Base-by-base conservation (phyloP, 1,139 yeast species). In the Pichia inconspicua region DNA sequence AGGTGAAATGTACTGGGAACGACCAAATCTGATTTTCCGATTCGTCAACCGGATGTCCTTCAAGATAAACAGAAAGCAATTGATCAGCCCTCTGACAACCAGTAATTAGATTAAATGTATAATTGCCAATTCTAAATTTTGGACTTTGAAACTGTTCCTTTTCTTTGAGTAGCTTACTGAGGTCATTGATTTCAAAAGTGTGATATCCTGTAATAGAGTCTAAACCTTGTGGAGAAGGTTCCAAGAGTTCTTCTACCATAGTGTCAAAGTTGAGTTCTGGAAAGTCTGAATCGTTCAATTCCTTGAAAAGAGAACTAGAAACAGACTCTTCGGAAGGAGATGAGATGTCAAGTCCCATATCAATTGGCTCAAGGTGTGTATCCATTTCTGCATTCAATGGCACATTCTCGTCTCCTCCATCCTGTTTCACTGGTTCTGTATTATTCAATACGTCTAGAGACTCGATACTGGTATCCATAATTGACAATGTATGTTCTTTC, bases 1-100 rank as follows among this genome's bases (percentile, higher is more conserved):
- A 74, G 3, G 88, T 88, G 67, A 92, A 92, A 62, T 89, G 96
- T 2, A 95, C 95, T 67, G 97, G 90, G 19, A 81, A 83, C 52
- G 82, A 80, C 96, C 97, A 89, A 48, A 74, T 70, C n/a, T 46
- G 38, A 19, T 31, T 41, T 25, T 46, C 42, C 15, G 27, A 28
- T 27, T 55, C 55, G 15, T 58, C 57, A 17, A 65, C 59, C 4
- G 82, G 81, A 50, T 73, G 78, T 2, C 81, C 81, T 55, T 82
- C 89, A 58, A 84, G 66, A 62, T 83, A 84, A 19, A 82, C 65
- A 2, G 90, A 84, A 14, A 83, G 58, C 39, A 73, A 70, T 48
- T 39, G 44, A 27, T 46, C 32, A 9, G 15, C 44, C 11, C 43
- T 48, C 30, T 48, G 49, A 19, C 48, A 44, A n/a, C 46, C 48